Evolutionary conservation across 768 basidiomycete species (phyloP).

Genomic region (Termitomyces sp.): DNA sequence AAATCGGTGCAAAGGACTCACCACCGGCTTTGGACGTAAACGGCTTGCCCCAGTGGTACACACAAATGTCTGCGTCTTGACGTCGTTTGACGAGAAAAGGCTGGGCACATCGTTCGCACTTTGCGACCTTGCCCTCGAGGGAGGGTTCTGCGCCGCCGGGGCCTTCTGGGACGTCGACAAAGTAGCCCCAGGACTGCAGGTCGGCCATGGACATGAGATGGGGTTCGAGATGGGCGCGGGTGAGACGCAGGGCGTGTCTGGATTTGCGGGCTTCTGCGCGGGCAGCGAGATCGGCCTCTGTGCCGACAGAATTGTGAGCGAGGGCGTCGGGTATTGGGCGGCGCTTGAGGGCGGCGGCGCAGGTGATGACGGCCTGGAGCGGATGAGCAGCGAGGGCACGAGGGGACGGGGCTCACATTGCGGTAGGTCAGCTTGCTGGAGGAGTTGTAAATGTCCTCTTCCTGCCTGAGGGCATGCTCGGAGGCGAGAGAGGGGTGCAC

Average conservation of each 20-base stretch:
- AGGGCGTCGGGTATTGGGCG: conserved; percentile 48
- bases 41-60: conserved; percentile 78
- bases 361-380: conserved; percentile 45
- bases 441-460: conserved; percentile 70
- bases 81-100: conserved; percentile 62
- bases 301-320: conserved; percentile 73
- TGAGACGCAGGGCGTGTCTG: conserved; percentile 47
- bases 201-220: conserved; percentile 54
- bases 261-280: conserved; percentile 52
- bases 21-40: conserved; percentile 62
- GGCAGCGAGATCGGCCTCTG: conserved; percentile 53
- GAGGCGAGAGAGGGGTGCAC: conserved; percentile 57
- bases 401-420: conserved; percentile 43
- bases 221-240: conserved; percentile 45
- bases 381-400: background rate
- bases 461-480: conserved; percentile 78
- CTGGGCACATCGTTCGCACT: conserved; percentile 76
- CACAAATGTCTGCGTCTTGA: conserved; percentile 57
- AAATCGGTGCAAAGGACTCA: conserved; percentile 22
- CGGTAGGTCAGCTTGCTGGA: conserved; percentile 79
- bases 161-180: conserved; percentile 60
- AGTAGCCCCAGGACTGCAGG: conserved; percentile 64
- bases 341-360: conserved; percentile 42
- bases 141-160: conserved; percentile 60
- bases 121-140: conserved; percentile 52